Evolutionary conservation across 306 rosid genomes (phyloP), one percentile per base, ranked within the genome.

Genomic region (Vicia faba): DNA sequence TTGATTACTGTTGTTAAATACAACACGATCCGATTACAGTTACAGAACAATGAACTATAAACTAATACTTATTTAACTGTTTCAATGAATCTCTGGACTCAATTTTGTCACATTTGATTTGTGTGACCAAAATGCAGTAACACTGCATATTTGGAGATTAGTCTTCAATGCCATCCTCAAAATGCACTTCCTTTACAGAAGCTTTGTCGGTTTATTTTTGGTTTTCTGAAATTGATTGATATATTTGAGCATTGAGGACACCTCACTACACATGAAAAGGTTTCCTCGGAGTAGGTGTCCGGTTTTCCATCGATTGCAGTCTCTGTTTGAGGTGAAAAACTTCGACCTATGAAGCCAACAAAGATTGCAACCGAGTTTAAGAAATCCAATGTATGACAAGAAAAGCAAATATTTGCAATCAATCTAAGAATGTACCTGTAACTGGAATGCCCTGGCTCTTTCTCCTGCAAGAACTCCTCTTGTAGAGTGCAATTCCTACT

Each of bases 291-390:
- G 99, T 90, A 7, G 96, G 88, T 45, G 95, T 85, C 75, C 96
- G 79, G 46, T 84, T 93, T 81, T 93, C 99, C 87, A 90, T 83
- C 8, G 99, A 86, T 58, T 90, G 99, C 75, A 93, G 70, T 72
- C 97, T 83, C 78, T 93, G 99, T 62, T 93, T 88, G 68, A 93
- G 95, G 78, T 93, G 99, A 70, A 93, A 90, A 50, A 88, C 96
- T 79, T 93, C 99, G 43, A 88, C 95, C 97, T 90, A 75, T 71
- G 72, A n/a, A 59, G 40, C 57, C 64, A 79, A 64, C 13, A 55
- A 23, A 15, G 38, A 69, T 51, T 55, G 33, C 31, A 31, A 66
- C 1, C 2, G 0, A 44, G 64, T 60, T 59, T 19, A 54, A 53
- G 18, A 49, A 36, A 11, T 19, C 20, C 64, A 58, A n/a, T 33